Evolutionary conservation across 2,329 filamentous ascomycete genomes (phyloP).

Genomic region (Penicillium sp.): DNA sequence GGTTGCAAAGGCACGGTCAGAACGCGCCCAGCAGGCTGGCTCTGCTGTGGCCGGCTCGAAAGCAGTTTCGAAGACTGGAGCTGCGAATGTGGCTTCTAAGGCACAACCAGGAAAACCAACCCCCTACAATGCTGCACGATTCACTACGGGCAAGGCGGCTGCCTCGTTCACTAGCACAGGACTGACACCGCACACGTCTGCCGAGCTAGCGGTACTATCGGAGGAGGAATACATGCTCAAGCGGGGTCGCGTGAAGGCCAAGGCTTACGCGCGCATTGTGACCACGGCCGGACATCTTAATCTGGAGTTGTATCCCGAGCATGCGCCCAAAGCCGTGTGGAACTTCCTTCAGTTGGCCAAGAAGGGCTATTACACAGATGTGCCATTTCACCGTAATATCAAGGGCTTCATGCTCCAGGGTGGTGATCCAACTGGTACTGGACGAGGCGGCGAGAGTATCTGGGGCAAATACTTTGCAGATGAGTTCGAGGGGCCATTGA

Average conservation of each 20-base stretch:
- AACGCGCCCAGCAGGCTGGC: conserved; percentile 61
- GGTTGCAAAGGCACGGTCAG: conserved; percentile 82
- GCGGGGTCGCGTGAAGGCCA: conserved; percentile 81
- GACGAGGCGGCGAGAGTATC: conserved; percentile 81
- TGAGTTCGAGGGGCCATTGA: conserved; percentile 84
- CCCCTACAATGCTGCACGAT: conserved; percentile 81
- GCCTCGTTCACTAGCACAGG: conserved; percentile 96
- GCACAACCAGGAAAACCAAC: conserved; percentile 36
- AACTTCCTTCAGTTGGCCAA: conserved; percentile 89
- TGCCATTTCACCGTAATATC: conserved; percentile 90
- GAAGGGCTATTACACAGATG: conserved; percentile 82
- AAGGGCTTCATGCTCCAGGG: conserved; percentile 97
- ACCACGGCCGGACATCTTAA: conserved; percentile 84
- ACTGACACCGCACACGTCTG: conserved; percentile 85
- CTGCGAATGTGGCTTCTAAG: conserved; percentile 21
- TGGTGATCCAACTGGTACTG: conserved; percentile 89
- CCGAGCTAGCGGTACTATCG: conserved; percentile 78
- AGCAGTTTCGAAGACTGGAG: conserved; percentile 26
- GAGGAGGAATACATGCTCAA: conserved; percentile 98
- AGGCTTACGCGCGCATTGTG: conserved; percentile 86
- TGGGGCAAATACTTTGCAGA: conserved; percentile 96
- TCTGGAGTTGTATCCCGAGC: conserved; percentile 86
- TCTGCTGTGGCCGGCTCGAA: conserved; percentile 48
- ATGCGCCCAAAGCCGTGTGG: conserved; percentile 90
- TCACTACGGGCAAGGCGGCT: conserved; percentile 87